phyloP scores from a whole-genome alignment of 306 rosid species.

The Prunus mongolica region DNA sequence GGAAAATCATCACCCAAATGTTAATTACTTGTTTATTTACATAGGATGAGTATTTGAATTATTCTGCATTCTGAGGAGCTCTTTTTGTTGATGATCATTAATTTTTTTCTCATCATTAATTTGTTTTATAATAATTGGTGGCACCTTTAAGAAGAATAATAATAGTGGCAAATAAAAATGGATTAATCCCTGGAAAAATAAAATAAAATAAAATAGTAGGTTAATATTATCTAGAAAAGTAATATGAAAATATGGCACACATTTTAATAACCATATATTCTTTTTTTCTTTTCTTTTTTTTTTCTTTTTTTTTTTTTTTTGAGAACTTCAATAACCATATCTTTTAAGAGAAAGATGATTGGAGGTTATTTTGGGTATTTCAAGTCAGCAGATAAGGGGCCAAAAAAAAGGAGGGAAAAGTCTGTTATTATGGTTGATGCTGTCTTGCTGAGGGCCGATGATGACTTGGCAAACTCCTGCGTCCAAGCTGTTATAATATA shows the following conservation, averaged over 20 bases:
- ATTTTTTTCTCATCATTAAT: no score
- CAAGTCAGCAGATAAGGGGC: not conserved
- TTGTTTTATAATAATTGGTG: not conserved
- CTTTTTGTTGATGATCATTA: not conserved
- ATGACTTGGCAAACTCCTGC: not conserved
- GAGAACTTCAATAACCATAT: constrained; percentile 3
- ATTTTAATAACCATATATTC: constrained; percentile 4
- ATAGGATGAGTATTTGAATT: no score
- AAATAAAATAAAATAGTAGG: not conserved
- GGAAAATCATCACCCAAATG: no score
- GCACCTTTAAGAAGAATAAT: not conserved
- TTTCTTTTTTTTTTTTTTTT: no score
- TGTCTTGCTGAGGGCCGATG: not conserved
- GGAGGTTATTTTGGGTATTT: not conserved
- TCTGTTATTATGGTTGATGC: constrained; percentile 1
- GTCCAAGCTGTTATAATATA: not conserved
- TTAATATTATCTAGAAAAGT: not conserved
- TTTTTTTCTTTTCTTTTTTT: no score
- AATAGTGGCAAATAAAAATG: not conserved
- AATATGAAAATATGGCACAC: constrained; percentile 34
- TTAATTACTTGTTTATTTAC: no score
- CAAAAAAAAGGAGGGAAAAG: not conserved
- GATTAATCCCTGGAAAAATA: not conserved
- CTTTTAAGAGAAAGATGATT: not conserved
- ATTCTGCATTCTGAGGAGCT: not conserved